Evolutionary conservation across 169 alveolate genomes (phyloP), one percentile per base, ranked within the genome.

Genomic region (Plasmodium chabaudi): DNA sequence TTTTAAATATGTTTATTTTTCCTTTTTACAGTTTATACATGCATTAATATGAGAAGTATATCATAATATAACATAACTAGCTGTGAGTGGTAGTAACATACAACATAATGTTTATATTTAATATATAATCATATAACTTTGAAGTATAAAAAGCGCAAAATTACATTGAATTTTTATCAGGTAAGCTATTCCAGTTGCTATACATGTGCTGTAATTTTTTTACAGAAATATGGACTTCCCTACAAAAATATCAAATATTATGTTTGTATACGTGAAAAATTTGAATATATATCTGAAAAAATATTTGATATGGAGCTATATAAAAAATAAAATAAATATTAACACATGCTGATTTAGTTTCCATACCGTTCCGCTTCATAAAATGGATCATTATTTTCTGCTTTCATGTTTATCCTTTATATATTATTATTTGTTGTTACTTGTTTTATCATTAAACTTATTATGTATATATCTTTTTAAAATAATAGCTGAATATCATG

Each of bases 191-290:
- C 91, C 91, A 84, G 47, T 53, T 84, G 27, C 70, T 84, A 42
- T 84, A 84, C 70, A 84, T 27, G 25, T 64, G 19, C 27, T 84
- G 87, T 55, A 84, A 51, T 34, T 84, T 84, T 15, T 57, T 46
- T 71, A 84, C 64, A 17, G 91, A 84, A 9, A 84, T 61, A 19
- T 69, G 65, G 15, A 84, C 91, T 84, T 84, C 91, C 34, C 91
- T 84, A 57, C 56, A 68, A 68, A 68, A 27, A 49, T 12, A 34
- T 13, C 1, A 65, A 12, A 44, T 51, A 19, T 71, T 59, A 27
- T 59, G 27, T 63, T 57, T 47, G 60, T 56, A 39, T 60, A 27
- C 25, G 25, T 51, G 15, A 42, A 21, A n/a, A 9, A 19, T 49
- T 72, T 51, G 13, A 21, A 34, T 27, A 15, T n/a, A 23, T 56